Evolutionary conservation across 192 early-diverging fungal species (phyloP).

Genomic region (Diversispora eburnea): DNA sequence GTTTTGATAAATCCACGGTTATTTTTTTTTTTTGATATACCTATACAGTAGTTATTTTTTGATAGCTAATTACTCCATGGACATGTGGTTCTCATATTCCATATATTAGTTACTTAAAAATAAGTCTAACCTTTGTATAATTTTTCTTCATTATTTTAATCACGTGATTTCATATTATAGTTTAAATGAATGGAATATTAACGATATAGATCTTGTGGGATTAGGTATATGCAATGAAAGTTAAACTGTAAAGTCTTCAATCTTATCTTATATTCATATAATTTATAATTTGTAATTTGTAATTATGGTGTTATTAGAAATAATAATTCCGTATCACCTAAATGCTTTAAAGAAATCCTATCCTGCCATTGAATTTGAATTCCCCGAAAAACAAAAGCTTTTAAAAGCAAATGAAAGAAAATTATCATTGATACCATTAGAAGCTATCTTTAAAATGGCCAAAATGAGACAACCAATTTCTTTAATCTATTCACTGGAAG

Average conservation of each 20-base stretch:
- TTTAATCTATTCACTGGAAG: conserved; percentile 8
- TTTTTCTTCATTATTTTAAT: too few species aligned
- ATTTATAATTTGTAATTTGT: background rate
- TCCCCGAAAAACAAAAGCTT: conserved; percentile 10
- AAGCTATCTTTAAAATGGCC: conserved; percentile 5
- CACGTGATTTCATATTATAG: background rate
- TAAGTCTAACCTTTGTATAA: background rate
- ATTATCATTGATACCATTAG: conserved; percentile 8
- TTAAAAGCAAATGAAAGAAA: conserved; percentile 4
- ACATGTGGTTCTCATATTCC: too few species aligned
- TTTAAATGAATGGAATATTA: conserved; percentile 20
- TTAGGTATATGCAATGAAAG: background rate
- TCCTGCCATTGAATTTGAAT: background rate
- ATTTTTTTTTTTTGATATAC: too few species aligned
- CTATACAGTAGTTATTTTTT: too few species aligned
- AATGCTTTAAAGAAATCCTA: too few species aligned
- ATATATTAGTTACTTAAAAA: background rate
- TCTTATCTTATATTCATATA: too few species aligned
- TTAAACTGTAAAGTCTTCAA: too few species aligned
- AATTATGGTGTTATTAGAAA: background rate
- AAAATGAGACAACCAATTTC: background rate
- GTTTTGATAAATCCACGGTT: too few species aligned
- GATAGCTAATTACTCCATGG: too few species aligned
- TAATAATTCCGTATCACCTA: conserved; percentile 4
- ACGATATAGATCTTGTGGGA: background rate